Evolutionary conservation across 169 alveolate species (phyloP).

Genomic region (Plasmodium coatneyi): DNA sequence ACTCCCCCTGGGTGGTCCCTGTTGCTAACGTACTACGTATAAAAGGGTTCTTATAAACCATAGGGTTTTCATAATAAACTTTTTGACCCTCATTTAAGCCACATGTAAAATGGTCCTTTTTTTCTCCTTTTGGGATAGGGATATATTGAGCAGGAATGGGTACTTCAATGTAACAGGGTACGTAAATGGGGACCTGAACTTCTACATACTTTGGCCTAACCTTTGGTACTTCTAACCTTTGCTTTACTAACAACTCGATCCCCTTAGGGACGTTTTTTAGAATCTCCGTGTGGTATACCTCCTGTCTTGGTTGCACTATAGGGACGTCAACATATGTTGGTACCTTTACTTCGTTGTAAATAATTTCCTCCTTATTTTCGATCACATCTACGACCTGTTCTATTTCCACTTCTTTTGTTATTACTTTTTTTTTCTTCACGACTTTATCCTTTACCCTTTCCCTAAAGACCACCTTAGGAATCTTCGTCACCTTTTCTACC

Average conservation of each 20-base stretch:
- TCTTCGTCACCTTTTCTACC: conserved; percentile 37
- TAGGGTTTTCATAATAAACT: not conserved
- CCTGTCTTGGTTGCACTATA: conserved; percentile 44
- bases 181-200: conserved; percentile 63
- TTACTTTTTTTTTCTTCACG: not conserved
- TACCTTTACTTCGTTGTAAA: conserved; percentile 36
- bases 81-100: not conserved
- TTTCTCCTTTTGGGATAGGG: conserved; percentile 17
- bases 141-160: conserved; percentile 64
- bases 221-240: conserved; percentile 29
- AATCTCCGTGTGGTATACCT: conserved; percentile 14
- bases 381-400: conserved; percentile 10
- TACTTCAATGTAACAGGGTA: conserved; percentile 58
- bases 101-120: conserved; percentile 22
- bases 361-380: conserved; percentile 17
- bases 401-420: conserved; percentile 1
- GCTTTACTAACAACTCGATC: conserved; percentile 18
- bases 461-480: conserved; percentile 6
- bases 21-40: not conserved
- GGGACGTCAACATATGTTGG: conserved; percentile 29
- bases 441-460: conserved; percentile 6
- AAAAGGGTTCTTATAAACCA: not conserved
- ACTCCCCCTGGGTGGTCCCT: not conserved
- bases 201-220: conserved; percentile 56
- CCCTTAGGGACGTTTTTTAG: conserved; percentile 43